phyloP scores from a whole-genome alignment of 2,329 filamentous ascomycete genomes.

The Pyricularia grisea region DNA sequence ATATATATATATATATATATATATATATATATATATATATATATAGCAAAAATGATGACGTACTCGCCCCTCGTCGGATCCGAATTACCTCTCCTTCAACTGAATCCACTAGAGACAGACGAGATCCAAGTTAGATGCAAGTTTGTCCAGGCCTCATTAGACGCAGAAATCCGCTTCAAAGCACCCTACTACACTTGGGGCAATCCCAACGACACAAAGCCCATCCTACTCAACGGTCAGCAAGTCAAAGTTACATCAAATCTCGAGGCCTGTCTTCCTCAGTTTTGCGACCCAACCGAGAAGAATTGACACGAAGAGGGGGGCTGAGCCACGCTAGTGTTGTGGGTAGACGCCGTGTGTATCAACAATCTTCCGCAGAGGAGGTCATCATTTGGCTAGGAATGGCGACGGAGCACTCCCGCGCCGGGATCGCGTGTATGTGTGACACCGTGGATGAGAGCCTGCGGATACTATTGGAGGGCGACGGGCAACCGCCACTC shows the following conservation, averaged over 20 bases:
- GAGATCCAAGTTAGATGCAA: no score
- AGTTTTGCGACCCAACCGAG: conserved; percentile 3
- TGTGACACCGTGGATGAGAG: no score
- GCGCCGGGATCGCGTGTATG: no score
- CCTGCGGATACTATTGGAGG: neutral
- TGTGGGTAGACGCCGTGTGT: conserved; percentile 16
- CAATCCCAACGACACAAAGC: conserved; percentile 1
- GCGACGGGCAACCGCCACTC: no score
- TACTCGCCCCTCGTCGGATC: neutral
- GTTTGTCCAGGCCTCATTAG: conserved; percentile 5
- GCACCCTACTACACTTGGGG: conserved; percentile 19
- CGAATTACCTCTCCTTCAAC: neutral
- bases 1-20: no score
- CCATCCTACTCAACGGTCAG: conserved; percentile 11
- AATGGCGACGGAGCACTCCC: neutral
- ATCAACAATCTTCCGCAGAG: conserved; percentile 13
- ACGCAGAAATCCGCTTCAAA: conserved; percentile 11
- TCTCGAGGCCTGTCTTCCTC: conserved; percentile 11
- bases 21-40: no score
- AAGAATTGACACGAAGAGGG: no score
- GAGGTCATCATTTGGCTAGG: conserved; percentile 14
- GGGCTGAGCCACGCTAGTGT: conserved; percentile 1
- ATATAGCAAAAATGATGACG: neutral
- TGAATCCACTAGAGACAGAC: neutral
- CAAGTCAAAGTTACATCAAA: conserved; percentile 9